Evolutionary conservation across 208 protist species (phyloP), one percentile per base, ranked within the genome.

Genomic region (Trypanosoma avium): DNA sequence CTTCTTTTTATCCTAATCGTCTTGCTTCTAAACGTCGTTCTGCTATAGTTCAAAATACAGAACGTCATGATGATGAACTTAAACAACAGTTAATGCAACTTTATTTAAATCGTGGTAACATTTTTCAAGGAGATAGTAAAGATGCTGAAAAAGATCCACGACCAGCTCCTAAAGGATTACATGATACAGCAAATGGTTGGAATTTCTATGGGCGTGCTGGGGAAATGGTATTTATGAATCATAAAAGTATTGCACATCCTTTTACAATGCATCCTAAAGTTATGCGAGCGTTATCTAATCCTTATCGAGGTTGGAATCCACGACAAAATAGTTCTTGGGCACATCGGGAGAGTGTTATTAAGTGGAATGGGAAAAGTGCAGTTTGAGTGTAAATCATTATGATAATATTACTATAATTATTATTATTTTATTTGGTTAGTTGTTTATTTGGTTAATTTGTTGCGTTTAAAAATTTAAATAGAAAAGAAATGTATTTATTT

Each of bases 141-240:
- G 83, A 84, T 53, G 67, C 90, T 5, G 69, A 90, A 13, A 56
- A 62, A 4, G 90, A 96, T 58, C 90, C 90, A 21, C 76, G 87
- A 5, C 87, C 87, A 46, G 63, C 79, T 7, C 90, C 90, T 1
- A 86, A 85, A 26, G 90, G 90, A 3, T 66, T 92, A 22, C 86
- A 96, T 63, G 90, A 96, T 62, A 65, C 74, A 12, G 87, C 87
- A 4, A 94, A 70, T 57, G 90, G 90, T 2, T 96, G 87, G 86
- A 81, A 88, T 65, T 94, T 90, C 69, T 86, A 77, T 46, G 84
- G 86, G 4, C 82, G 87, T 7, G 87, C 83, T 40, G 90, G 90
- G 0, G 85, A 93, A 66, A 93, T 92, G 90, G 82, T 89, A 27
- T 96, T 93, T 43, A 12, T 45, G 33, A 94, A 94, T 58, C 77